phyloP scores from a whole-genome alignment of 495 filamentous ascomycete genomes.

The Physcia stellaris region DNA sequence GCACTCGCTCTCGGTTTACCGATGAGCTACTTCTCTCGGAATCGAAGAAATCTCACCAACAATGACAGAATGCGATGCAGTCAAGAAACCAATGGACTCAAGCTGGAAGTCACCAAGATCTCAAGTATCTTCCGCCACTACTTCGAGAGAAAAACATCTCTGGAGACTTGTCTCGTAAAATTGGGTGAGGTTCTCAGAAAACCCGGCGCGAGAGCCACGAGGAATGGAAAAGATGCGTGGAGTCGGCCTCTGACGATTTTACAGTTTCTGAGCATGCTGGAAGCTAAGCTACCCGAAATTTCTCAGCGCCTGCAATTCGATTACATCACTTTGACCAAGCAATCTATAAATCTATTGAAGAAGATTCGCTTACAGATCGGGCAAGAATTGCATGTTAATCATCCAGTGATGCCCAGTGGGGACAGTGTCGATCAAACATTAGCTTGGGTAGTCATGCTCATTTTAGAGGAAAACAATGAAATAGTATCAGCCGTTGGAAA shows the following conservation, averaged over 20 bases:
- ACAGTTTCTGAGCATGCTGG: conserved; percentile 5
- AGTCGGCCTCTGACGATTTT: conserved; percentile 4
- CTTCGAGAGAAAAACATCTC: conserved; percentile 3
- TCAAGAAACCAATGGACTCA: conserved; percentile 1
- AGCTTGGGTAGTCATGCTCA: conserved; percentile 1
- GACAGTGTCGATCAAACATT: conserved; percentile 4
- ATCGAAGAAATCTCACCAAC: background rate
- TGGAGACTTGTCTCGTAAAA: conserved; percentile 3
- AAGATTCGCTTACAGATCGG: conserved; percentile 3
- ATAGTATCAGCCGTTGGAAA: no score
- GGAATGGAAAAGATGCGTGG: conserved; percentile 1
- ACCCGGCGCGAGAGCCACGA: conserved; percentile 2
- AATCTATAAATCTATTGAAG: conserved; percentile 4
- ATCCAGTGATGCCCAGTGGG: conserved; percentile 1
- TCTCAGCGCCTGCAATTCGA: conserved; percentile 2
- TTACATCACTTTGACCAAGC: conserved; percentile 7
- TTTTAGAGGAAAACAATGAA: conserved; percentile 4
- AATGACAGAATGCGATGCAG: background rate
- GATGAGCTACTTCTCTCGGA: conserved; percentile 2
- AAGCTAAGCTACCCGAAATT: conserved; percentile 2
- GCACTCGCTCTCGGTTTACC: conserved; percentile 3
- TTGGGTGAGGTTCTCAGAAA: conserved; percentile 2
- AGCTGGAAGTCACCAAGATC: conserved; percentile 3
- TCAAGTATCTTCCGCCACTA: conserved; percentile 6
- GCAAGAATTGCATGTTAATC: background rate